phyloP scores from a whole-genome alignment of 768 basidiomycete genomes.

The Hericium rajendrae region DNA sequence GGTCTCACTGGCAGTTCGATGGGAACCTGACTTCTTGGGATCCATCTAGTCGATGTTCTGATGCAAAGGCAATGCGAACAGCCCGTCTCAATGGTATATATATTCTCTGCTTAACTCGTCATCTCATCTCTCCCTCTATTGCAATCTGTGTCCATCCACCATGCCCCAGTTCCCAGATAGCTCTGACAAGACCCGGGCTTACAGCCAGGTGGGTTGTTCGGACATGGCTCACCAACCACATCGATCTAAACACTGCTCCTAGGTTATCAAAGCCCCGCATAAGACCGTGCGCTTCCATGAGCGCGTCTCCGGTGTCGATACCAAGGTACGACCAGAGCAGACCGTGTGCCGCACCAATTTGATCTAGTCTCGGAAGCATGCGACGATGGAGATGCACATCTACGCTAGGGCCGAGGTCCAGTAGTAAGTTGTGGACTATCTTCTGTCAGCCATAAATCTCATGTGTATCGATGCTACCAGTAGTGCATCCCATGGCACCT shows the following conservation, averaged over 20 bases:
- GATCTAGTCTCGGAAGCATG: neutral
- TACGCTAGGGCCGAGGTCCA: constrained; percentile 51
- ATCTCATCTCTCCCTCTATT: neutral
- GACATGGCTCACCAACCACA: neutral
- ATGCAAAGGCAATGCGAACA: neutral
- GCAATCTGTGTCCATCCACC: constrained; percentile 1
- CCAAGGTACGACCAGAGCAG: constrained; percentile 33
- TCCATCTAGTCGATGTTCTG: neutral
- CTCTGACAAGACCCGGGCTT: constrained; percentile 33
- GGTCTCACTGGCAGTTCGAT: no score
- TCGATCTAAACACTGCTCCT: neutral
- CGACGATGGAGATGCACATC: constrained; percentile 34
- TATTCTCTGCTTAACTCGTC: neutral
- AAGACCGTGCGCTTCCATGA: constrained; percentile 55
- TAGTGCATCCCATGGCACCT: constrained; percentile 31
- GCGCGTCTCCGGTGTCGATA: constrained; percentile 54
- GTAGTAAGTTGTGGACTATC: constrained; percentile 15
- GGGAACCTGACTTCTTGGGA: neutral
- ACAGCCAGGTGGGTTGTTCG: constrained; percentile 26
- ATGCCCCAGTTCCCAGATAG: constrained; percentile 36
- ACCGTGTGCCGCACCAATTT: neutral
- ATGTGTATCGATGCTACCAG: constrained; percentile 34
- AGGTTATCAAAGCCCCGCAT: constrained; percentile 44
- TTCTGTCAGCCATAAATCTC: neutral
- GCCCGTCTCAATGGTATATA: neutral